Percentiles rank a stretch among this genome's conserved stretches.
Conservation (phyloP, 495 filamentous ascomycete species). For the Aspergillus haitiensis region DNA sequence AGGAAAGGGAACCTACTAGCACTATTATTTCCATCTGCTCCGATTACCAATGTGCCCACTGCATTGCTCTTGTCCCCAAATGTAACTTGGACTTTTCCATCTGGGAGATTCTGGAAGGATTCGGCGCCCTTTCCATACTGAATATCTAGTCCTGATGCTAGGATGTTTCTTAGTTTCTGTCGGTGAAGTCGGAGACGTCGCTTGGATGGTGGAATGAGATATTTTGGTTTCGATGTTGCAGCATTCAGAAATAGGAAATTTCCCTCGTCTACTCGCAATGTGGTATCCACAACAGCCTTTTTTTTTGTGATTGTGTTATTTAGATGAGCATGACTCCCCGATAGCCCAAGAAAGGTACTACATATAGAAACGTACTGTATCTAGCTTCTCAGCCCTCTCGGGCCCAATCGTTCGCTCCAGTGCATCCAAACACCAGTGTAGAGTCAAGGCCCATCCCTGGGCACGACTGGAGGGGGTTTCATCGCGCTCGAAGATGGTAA, state of each 20-base stretch:
- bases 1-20: too few relatives aligned
- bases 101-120: conserved; percentile 1
- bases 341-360: too few relatives aligned
- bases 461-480: conserved; percentile 1
- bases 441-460: conserved; percentile 7
- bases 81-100: conserved; percentile 1
- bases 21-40: neutral
- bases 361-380: neutral
- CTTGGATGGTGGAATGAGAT: conserved; percentile 6
- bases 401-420: conserved; percentile 9
- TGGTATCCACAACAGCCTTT: conserved; percentile 5
- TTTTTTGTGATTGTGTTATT: neutral
- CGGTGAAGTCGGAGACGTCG: conserved; percentile 3
- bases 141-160: conserved; percentile 4
- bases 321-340: neutral
- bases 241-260: conserved; percentile 10
- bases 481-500: conserved; percentile 7
- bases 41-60: neutral
- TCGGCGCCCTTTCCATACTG: conserved; percentile 3
- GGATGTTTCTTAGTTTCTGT: neutral
- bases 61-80: neutral
- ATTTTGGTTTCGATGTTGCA: conserved; percentile 5
- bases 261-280: neutral
- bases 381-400: neutral
- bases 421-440: conserved; percentile 7